Evolutionary conservation across 1,139 yeast species (phyloP), one percentile per base, ranked within the genome.

Genomic region (Blastobotrys illinoisensis): DNA sequence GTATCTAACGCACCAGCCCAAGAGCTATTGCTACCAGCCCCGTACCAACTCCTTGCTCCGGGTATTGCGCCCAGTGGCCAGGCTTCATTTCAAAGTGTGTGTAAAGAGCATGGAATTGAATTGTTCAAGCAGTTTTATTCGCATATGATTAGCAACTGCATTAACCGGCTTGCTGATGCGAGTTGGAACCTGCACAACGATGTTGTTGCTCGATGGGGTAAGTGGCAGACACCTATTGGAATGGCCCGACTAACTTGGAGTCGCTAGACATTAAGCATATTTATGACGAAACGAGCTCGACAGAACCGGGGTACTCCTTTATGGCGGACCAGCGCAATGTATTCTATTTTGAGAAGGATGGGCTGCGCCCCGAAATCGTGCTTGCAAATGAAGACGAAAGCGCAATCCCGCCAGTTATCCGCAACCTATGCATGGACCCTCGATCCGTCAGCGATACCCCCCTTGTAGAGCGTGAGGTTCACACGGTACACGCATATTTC

Each of bases 151-250:
- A 7, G 16, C 18, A 20, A 32, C 13, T 46, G 46, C 23, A 14
- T 50, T 11, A 49, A 40, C 23, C 43, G 23, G 24, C 40, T 50
- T 5, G 49, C 44, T 36, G 40, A 46, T 11, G 44, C 47, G 5
- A 50, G 47, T 11, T 51, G 50, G 53, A 36, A 36, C 9, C 26
- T 40, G 28, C 98, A 93, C 74, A 81, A 93, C 62, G 98, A 93
- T 74, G 97, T 91, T 54, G 81, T 88, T 58, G 85, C 88, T 54
- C 97, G 90, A 71, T 91, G 89, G 70, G 98, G 98, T 62, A 86
- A 86, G 73, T 20, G 9, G 23, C 6, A 4, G 4, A 6, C 23
- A n/a, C n/a, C n/a, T n/a, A n/a, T n/a, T n/a, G n/a, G n/a, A n/a
- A n/a, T n/a, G n/a, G 23, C 7, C 24, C 9, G 20, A 44, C 26